These are phyloP conservation scores for Jamesozyma lodderae DNA, from an alignment of 805 yeast species.

Conservation along the genomic window DNA sequence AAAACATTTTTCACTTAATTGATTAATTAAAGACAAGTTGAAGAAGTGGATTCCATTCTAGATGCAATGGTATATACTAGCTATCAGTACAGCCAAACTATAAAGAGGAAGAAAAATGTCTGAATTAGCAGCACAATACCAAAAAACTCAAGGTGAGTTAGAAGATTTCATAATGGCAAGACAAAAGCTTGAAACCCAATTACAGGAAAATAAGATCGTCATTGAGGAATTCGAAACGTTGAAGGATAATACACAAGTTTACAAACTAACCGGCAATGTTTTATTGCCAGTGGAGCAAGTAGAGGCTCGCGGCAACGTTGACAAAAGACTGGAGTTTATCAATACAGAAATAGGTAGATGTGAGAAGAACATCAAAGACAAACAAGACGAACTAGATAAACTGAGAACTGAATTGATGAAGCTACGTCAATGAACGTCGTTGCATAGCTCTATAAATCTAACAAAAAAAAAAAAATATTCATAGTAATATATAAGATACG, in stretches of 20 bases:
- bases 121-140: conserved; percentile 25
- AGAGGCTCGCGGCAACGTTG: conserved; percentile 80
- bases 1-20: no score
- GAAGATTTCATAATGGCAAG: conserved; percentile 57
- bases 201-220: conserved; percentile 88
- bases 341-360: conserved; percentile 67
- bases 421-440: conserved; percentile 27
- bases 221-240: conserved; percentile 63
- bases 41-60: no score
- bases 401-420: conserved; percentile 48
- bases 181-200: conserved; percentile 85
- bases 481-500: neutral
- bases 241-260: conserved; percentile 65
- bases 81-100: no score
- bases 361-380: conserved; percentile 55
- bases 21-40: no score
- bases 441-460: neutral
- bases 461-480: neutral
- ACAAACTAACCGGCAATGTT: conserved; percentile 86
- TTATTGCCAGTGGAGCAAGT: conserved; percentile 76
- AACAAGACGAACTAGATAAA: conserved; percentile 48
- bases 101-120: conserved; percentile 8
- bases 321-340: conserved; percentile 84
- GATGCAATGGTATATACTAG: no score
- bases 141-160: conserved; percentile 38